Base-by-base conservation (phyloP, 192 early-diverging fungal genomes). In the Backusella morwellensis region DNA sequence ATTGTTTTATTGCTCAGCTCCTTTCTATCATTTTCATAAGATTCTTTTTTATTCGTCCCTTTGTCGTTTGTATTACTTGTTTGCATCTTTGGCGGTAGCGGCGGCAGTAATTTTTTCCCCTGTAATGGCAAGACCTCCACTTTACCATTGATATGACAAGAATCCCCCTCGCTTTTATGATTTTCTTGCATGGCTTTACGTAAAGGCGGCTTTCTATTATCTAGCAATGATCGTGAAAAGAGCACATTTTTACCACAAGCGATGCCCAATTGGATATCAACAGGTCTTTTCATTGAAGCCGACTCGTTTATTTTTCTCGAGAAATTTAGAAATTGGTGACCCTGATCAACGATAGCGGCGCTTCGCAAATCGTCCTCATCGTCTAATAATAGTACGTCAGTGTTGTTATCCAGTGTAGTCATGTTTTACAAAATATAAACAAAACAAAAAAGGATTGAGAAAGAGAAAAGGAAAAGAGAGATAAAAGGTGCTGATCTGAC, bases 211-310 rank as follows among this genome's bases (percentile, higher is more conserved):
- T 29, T 63, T 63, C 3, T 63, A 3, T 63, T 63, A 29, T 63
- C 26, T 29, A 63, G 26, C 14, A 63, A 63, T 23, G 56, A 63
- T 9, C 56, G 56, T 63, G 56, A 63, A 63, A 50, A 50, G 6
- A 50, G 1, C 8, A 50, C 17, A 19, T 50, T 29, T 32, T 34
- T 72, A 23, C 44, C 70, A 29, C 70, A 72, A 4, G 70, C 41
- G 42, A 72, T 72, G 21, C 73, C 73, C 21, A 74, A 29, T 74
- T 74, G 73, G 59, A 74, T 74, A 41, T 74, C 73, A 40, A 74
- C 73, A 21, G 73, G 73, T 6, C 42, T 38, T 42, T 26, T 35
- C 73, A 74, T 74, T 21, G 73, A 74, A 6, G 38, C n/a, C 0
- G 56, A 35, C 23, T 42, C 54, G 29, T 35, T 26, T 32, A 74